Conservation (phyloP, 1,284 basidiomycete genomes). For the Abortiporus biennis region DNA sequence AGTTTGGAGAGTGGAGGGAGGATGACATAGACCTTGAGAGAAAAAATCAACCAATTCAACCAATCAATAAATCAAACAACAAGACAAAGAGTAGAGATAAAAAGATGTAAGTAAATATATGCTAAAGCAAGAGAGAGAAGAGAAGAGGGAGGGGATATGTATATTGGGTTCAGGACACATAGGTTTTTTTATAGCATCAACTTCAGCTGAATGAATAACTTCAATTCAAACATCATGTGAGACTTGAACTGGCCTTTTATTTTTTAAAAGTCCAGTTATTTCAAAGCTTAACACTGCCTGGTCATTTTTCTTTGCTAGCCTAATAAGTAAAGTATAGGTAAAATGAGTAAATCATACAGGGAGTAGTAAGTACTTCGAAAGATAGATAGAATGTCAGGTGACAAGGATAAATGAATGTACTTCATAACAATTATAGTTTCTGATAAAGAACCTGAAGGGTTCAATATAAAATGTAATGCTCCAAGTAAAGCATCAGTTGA, state of each 20-base stretch:
- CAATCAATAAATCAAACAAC: conserved; percentile 1
- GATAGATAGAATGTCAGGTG: too few species aligned
- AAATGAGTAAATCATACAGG: not conserved
- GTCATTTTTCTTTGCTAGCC: conserved; percentile 74
- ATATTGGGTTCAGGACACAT: conserved; percentile 88
- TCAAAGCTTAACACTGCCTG: conserved; percentile 72
- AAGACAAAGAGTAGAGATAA: not conserved
- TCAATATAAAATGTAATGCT: conserved; percentile 59
- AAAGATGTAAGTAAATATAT: not conserved
- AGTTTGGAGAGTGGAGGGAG: conserved; percentile 76
- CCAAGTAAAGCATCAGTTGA: conserved; percentile 72
- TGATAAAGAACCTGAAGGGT: conserved; percentile 13
- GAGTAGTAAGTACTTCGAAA: not conserved
- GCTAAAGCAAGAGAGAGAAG: not conserved
- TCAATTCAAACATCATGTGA: conserved; percentile 73
- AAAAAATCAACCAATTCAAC: not conserved
- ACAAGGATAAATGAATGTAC: conserved; percentile 9
- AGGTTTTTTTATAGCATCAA: conserved; percentile 72
- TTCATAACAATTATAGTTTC: conserved; percentile 70
- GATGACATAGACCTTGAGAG: conserved; percentile 69
- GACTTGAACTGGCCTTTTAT: conserved; percentile 51
- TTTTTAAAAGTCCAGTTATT: conserved; percentile 50
- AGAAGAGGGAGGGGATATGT: conserved; percentile 16
- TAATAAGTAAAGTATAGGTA: conserved; percentile 2
- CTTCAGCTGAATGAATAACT: conserved; percentile 69